Conservation (phyloP, 2,329 filamentous ascomycete species). For the Colletotrichum acutatum region DNA sequence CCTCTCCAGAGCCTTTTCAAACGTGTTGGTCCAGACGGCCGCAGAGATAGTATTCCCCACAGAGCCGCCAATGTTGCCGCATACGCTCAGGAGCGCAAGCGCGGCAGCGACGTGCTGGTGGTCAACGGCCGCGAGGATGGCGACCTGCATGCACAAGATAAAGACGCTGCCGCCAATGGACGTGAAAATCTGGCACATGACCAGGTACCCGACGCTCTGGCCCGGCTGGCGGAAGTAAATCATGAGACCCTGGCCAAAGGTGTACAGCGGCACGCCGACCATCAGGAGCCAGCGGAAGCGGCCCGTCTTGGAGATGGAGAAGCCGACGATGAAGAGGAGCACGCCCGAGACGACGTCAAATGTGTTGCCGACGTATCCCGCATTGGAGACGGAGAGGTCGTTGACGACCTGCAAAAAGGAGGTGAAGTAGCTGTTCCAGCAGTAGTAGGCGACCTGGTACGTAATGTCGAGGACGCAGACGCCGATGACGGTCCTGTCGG, state of each 20-base stretch:
- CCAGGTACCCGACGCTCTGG: conserved; percentile 46
- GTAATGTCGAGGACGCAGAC: conserved; percentile 57
- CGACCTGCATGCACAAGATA: conserved; percentile 63
- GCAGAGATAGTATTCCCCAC: conserved; percentile 57
- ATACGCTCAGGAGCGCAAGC: conserved; percentile 57
- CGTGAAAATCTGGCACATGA: conserved; percentile 57
- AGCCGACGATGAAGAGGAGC: conserved; percentile 60
- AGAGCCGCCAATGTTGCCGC: conserved; percentile 56
- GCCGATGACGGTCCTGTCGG: conserved; percentile 62
- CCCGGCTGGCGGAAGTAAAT: conserved; percentile 53
- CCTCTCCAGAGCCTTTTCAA: conserved; percentile 53
- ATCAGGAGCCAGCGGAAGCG: conserved; percentile 60
- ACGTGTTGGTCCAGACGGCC: conserved; percentile 56
- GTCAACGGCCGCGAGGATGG: conserved; percentile 65
- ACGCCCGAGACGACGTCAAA: conserved; percentile 64
- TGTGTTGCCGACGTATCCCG: conserved; percentile 60
- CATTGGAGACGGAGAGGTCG: conserved; percentile 52
- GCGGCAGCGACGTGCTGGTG: conserved; percentile 64
- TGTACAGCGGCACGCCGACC: conserved; percentile 61
- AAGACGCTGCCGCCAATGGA: conserved; percentile 46
- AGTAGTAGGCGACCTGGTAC: conserved; percentile 62
- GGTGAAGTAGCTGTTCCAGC: conserved; percentile 65
- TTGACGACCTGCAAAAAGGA: conserved; percentile 67
- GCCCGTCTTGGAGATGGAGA: conserved; percentile 56
- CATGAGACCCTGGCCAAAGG: conserved; percentile 60